Base-by-base conservation (phyloP, 2,329 filamentous ascomycete species). In the Seiridium cupressi region DNA sequence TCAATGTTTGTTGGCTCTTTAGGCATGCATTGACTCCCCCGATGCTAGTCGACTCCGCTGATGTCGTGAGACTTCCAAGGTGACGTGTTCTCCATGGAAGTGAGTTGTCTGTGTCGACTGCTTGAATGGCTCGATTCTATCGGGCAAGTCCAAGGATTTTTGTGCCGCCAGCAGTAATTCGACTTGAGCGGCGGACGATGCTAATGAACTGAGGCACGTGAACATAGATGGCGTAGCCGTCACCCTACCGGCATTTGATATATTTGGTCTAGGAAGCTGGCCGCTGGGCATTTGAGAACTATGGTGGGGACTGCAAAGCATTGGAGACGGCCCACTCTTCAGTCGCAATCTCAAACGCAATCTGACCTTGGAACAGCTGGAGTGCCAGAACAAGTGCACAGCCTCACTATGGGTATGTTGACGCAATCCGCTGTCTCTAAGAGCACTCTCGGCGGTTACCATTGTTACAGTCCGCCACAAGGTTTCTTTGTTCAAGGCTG, bases 311-410 rank as follows among this genome's bases (percentile, higher is more conserved):
- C 7, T 8, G 38, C 13, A 31, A 55, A 47, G 42, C 42, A 38
- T 46, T 47, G 55, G 31, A 47, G 26, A 46, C 34, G 55, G 11
- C 47, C 55, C 55, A 57, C 55, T 47, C 55, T 47, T 51, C 35
- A 57, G 55, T 57, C 18, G 46, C 55, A 57, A 57, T 57, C 55
- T 57, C 40, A 57, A 57, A 57, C 55, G 44, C 55, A 57, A 46
- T 57, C 55, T 46, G 51, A 38, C 10, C 26, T 44, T 13, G 51
- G 36, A 47, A 57, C 40, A 44, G 40, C 13, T 32, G 31, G 40
- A 44, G 44, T 46, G 35, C 35, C 42, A 57, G 55, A 36, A 40
- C 35, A 18, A 13, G 8, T 42, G 26, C 53, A 53, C 49, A 53
- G 31, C 34, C 49, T 32, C n/a, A 53, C 26, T 31, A 53, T 36